Evolutionary conservation across 2,329 filamentous ascomycete genomes (phyloP).

Genomic region (Geosmithia putterillii): DNA sequence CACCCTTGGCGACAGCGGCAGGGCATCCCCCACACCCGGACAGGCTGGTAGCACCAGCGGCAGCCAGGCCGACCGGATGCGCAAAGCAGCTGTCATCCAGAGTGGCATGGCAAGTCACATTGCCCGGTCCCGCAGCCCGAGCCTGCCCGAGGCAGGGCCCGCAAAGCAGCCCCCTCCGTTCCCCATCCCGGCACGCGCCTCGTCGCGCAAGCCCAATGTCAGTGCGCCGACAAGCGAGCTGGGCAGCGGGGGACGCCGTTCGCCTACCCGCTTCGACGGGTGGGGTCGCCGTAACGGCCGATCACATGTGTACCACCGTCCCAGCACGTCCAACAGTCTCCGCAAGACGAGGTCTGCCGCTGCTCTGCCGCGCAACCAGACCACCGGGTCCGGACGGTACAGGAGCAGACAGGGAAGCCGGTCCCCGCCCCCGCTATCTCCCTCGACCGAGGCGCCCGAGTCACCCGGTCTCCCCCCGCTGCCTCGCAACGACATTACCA

Average conservation of each 20-base stretch:
- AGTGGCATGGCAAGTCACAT: slow-evolving; percentile 62
- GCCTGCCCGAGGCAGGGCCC: slow-evolving; percentile 43
- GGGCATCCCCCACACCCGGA: not conserved
- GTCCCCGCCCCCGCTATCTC: slow-evolving; percentile 54
- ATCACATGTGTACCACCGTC: slow-evolving; percentile 35
- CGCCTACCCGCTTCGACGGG: slow-evolving; percentile 53
- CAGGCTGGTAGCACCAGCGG: slow-evolving; percentile 10
- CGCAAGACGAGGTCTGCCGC: slow-evolving; percentile 80
- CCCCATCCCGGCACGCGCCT: slow-evolving; percentile 80
- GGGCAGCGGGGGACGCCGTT: slow-evolving; percentile 65
- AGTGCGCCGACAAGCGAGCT: slow-evolving; percentile 53
- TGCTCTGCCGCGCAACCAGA: slow-evolving; percentile 46
- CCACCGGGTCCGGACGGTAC: slow-evolving; percentile 26
- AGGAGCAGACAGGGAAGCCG: slow-evolving; percentile 41
- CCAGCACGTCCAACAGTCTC: slow-evolving; percentile 38
- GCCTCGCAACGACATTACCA: slow-evolving; percentile 59
- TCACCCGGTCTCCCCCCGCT: slow-evolving; percentile 63
- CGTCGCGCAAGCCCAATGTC: slow-evolving; percentile 61
- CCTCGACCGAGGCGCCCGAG: slow-evolving; percentile 54
- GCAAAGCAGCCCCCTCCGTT: slow-evolving; percentile 72
- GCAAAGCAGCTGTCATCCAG: slow-evolving; percentile 69
- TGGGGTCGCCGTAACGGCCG: slow-evolving; percentile 40
- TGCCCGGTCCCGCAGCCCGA: slow-evolving; percentile 52
- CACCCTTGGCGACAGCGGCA: slow-evolving; percentile 18
- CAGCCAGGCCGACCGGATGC: slow-evolving; percentile 50